Evolutionary conservation across 768 basidiomycete genomes (phyloP).

Genomic region (Mrakia frigida): DNA sequence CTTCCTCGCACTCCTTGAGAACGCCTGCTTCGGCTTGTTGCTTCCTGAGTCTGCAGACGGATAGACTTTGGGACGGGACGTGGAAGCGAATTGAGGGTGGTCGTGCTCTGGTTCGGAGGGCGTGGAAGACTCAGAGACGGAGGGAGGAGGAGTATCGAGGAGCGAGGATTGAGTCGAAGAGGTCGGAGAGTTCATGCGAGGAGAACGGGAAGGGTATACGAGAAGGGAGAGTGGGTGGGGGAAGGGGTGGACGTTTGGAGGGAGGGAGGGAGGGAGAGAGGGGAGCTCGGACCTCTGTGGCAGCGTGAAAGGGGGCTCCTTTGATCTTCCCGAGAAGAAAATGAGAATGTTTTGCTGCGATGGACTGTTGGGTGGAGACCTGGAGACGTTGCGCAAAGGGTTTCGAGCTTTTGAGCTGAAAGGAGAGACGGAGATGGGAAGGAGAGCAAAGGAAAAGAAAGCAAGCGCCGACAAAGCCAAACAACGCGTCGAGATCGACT

Average conservation of each 20-base stretch:
- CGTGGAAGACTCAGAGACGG: background rate
- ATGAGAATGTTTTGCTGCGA: background rate
- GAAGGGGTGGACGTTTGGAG: background rate
- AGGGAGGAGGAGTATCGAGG: conserved; percentile 4
- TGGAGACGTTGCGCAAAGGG: too few species aligned
- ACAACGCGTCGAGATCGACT: too few species aligned
- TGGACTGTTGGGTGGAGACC: too few species aligned
- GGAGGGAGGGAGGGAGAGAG: background rate
- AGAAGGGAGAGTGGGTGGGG: background rate
- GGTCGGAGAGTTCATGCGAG: background rate
- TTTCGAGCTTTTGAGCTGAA: too few species aligned
- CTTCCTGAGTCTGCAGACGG: background rate
- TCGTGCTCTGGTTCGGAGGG: background rate
- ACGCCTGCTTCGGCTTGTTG: conserved; percentile 52
- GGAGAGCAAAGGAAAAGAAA: too few species aligned
- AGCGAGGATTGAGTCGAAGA: background rate
- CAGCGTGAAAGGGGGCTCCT: background rate
- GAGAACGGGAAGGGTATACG: too few species aligned
- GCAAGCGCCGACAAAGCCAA: too few species aligned
- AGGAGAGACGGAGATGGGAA: too few species aligned
- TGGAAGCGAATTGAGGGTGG: background rate
- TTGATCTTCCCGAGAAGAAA: background rate
- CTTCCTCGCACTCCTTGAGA: conserved; percentile 85
- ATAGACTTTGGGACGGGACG: background rate
- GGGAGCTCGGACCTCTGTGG: background rate